Evolutionary conservation across 2,329 filamentous ascomycete species (phyloP), one percentile per base, ranked within the genome.

Genomic region (Aspergillus flavus): DNA sequence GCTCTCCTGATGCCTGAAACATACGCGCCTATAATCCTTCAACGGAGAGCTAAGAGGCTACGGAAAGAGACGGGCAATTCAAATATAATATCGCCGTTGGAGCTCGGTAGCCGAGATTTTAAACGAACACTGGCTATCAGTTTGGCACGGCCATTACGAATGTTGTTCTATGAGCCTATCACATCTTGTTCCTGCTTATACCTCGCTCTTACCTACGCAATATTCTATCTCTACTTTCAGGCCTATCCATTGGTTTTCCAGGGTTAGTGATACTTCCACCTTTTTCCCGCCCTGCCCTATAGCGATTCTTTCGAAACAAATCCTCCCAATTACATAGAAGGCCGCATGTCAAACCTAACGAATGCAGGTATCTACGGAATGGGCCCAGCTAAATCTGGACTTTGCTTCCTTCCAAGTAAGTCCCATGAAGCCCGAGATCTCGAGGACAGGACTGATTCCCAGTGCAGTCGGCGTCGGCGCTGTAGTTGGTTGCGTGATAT

Each of bases 171-270:
- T 12, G 60, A 62, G 26, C 55, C 60, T 6, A 62, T 58, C 9
- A 36, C 46, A 9, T 52, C 55, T 11, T 39, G 55, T 23, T 53
- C 56, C 16, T 58, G 43, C 16, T n/a, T 57, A 10, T 62, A 58
- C 32, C 56, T 58, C 16, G 34, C 60, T 34, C 56, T 62, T 14
- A 41, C 39, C 28, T 58, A 62, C 26, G 55, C 45, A 46, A 62
- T 62, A 19, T 58, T 41, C 46, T 62, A 58, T 43, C 45, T 62
- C 19, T 62, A 57, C 46, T 58, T 62, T 82, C 89, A 91, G 74
- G 85, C 84, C 2, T 62, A 59, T 48, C 61, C 56, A 7, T 21
- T 59, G 12, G 58, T 59, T 16, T 62, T 62, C 30, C 26, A 50
- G 41, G 57, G 57, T 58, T 23, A 14, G 45, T 48, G 11, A 7